Percentiles rank a stretch among this genome's conserved stretches.
These are phyloP conservation scores for Pseudotsuga menziesii DNA, from an alignment of 75 land plant species.

Conservation along the genomic window DNA sequence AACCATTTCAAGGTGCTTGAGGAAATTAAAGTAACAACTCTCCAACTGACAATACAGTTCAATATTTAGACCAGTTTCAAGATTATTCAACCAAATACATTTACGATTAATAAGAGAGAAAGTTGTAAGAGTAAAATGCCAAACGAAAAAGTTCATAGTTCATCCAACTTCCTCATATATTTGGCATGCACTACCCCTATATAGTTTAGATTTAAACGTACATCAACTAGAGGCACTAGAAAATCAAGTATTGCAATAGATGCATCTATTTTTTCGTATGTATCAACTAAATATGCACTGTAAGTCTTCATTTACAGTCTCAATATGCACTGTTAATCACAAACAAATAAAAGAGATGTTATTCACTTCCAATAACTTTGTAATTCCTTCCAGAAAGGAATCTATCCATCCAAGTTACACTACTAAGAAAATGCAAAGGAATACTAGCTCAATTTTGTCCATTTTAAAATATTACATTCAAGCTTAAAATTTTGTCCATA, in stretches of 20 bases:
- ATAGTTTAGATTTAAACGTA: constrained; percentile 24
- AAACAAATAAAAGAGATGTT: background rate
- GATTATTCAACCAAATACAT: background rate
- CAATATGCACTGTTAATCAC: constrained; percentile 29
- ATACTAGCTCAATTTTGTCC: too few relatives aligned
- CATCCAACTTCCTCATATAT: background rate
- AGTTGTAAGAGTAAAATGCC: background rate
- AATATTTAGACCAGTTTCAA: background rate
- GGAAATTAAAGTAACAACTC: background rate
- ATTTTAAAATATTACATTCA: too few relatives aligned
- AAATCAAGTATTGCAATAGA: constrained; percentile 77
- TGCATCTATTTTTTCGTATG: constrained; percentile 85
- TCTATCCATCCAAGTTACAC: too few relatives aligned
- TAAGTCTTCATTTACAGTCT: constrained; percentile 53
- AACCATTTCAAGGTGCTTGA: background rate
- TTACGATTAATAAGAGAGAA: too few relatives aligned
- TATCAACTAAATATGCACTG: constrained; percentile 83
- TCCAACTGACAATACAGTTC: background rate
- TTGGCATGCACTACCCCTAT: background rate
- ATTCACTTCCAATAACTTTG: background rate
- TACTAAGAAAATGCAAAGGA: too few relatives aligned
- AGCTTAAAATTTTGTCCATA: too few relatives aligned
- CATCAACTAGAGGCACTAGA: constrained; percentile 76
- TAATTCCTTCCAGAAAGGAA: background rate
- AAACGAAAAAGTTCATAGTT: background rate